Conservation (phyloP, 352 stramenopile genomes). For the Phytopythium mirpurense region DNA sequence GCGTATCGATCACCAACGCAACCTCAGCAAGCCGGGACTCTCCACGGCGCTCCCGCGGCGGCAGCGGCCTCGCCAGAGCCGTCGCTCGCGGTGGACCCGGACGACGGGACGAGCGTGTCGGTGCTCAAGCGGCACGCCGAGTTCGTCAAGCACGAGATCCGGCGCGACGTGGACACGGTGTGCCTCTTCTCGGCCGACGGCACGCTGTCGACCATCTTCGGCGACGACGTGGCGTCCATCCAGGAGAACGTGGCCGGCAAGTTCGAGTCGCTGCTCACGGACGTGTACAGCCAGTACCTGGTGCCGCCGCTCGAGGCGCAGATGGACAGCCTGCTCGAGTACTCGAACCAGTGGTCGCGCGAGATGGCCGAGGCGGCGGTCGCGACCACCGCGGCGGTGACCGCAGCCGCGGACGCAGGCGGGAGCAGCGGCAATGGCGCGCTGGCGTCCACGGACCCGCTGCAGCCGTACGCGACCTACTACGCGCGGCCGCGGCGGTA, state of each 20-base stretch:
- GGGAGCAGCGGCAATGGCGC: background rate
- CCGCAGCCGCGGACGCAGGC: background rate
- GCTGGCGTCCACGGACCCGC: constrained; percentile 1
- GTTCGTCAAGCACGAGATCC: constrained; percentile 73
- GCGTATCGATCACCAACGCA: constrained; percentile 21
- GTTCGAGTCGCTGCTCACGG: constrained; percentile 56
- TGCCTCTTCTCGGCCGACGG: constrained; percentile 62
- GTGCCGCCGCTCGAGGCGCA: constrained; percentile 44
- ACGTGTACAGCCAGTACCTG: constrained; percentile 54
- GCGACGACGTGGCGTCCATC: constrained; percentile 45
- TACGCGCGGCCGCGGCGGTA: constrained; percentile 56
- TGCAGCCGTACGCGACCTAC: constrained; percentile 7
- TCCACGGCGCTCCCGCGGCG: too few species aligned
- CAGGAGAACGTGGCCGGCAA: constrained; percentile 45
- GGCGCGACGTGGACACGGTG: constrained; percentile 64
- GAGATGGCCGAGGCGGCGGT: constrained; percentile 27
- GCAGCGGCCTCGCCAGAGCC: background rate
- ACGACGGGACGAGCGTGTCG: background rate
- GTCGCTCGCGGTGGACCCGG: background rate
- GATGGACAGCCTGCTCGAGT: constrained; percentile 41
- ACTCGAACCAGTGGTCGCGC: constrained; percentile 61
- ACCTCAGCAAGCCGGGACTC: background rate
- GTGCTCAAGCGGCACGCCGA: constrained; percentile 52
- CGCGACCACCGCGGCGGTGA: constrained; percentile 6
- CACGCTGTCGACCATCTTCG: constrained; percentile 65